Conservation (phyloP, 805 yeast species). For the Monosporozyma siamensis region DNA sequence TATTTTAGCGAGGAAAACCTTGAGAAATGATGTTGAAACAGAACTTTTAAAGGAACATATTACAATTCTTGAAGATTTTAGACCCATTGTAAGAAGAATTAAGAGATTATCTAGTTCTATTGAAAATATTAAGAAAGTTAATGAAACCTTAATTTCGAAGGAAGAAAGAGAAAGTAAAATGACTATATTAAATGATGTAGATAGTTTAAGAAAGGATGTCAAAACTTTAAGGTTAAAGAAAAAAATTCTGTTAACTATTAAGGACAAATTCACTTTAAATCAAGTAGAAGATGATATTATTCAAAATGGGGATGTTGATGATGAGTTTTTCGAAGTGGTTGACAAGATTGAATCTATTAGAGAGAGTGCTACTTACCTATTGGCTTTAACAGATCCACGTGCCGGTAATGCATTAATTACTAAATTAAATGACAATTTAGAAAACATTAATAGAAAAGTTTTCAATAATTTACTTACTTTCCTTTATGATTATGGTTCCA, state of each 20-base stretch:
- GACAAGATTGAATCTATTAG: constrained; percentile 55
- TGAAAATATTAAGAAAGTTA: constrained; percentile 14
- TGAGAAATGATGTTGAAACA: constrained; percentile 51
- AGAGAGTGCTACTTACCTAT: constrained; percentile 56
- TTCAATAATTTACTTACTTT: constrained; percentile 33
- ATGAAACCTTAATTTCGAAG: constrained; percentile 10
- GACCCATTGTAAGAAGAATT: constrained; percentile 36
- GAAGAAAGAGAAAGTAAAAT: constrained; percentile 25
- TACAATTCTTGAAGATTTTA: constrained; percentile 37
- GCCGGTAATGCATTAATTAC: constrained; percentile 59
- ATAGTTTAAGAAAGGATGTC: constrained; percentile 13
- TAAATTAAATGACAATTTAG: constrained; percentile 43
- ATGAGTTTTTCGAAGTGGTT: constrained; percentile 52
- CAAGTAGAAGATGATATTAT: constrained; percentile 64
- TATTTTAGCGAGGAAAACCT: constrained; percentile 47
- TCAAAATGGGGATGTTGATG: constrained; percentile 32
- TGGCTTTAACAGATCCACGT: constrained; percentile 58
- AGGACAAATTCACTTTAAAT: constrained; percentile 53
- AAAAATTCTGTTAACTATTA: constrained; percentile 42
- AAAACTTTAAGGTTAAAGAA: constrained; percentile 35
- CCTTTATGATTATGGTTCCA: constrained; percentile 24
- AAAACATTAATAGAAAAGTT: constrained; percentile 47
- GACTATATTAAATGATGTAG: constrained; percentile 10
- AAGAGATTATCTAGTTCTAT: constrained; percentile 26
- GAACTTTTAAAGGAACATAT: constrained; percentile 51